Evolutionary conservation across 2,329 filamentous ascomycete species (phyloP), one percentile per base, ranked within the genome.

Genomic region (Neospermospora avenae): DNA sequence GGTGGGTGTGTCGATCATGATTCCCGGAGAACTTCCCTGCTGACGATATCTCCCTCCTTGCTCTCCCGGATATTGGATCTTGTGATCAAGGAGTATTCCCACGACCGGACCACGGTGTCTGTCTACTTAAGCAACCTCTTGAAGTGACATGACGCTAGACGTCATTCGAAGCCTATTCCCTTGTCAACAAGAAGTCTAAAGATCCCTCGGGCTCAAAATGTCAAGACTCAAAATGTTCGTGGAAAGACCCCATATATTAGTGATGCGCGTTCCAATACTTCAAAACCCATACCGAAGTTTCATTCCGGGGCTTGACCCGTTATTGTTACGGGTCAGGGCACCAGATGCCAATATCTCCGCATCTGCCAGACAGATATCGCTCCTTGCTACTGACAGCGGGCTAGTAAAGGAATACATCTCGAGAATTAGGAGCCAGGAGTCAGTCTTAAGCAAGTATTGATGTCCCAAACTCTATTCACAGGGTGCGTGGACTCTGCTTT

Each of bases 1-100:
- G 39, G 56, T 53, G 51, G 46, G 48, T 45, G 20, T 53, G 61
- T 59, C 48, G 65, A 65, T 67, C 63, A 62, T 65, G 53, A 60
- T 58, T 58, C 42, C 65, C 55, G 49, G 39, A 55, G 53, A 48
- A 59, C 44, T 41, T 49, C 60, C 60, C 51, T 59, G 53, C 22
- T 24, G 34, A 10, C 46, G 37, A 39, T 31, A 31, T 31, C 28
- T 31, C 18, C 55, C 39, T 49, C 51, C 57, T 55, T 49, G 24
- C 20, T 49, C 24, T 46, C 24, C 44, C 31, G 45, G 34, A 49
- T 57, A 39, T 44, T 61, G 63, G 55, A 58, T 54, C 39, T 46
- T 48, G 10, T 14, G 25, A 22, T 7, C 48, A 41, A 24, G 24
- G 22, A 48, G 42, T n/a, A 14, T 46, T 8, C 34, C 57, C 54